Evolutionary conservation across 1,284 basidiomycete species (phyloP).

Genomic region (Ganoderma multipileum): DNA sequence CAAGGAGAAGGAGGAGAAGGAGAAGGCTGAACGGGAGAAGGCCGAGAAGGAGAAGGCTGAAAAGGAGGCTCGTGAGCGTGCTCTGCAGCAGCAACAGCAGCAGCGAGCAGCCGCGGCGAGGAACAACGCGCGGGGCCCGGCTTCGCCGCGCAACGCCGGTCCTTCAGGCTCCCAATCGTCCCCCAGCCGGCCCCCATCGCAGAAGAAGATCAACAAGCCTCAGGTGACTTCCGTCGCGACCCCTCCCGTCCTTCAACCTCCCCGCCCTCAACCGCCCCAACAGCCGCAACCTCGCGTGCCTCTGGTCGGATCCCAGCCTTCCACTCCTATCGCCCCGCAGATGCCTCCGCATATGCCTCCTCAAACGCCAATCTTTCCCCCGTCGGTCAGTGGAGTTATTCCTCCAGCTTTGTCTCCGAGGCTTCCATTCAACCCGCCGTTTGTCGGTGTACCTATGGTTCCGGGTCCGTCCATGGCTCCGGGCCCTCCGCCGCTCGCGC

Average conservation of each 20-base stretch:
- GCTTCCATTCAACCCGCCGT: conserved; percentile 53
- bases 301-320: conserved; percentile 41
- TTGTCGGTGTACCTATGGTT: conserved; percentile 41
- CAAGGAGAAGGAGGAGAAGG: conserved; percentile 63
- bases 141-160: conserved; percentile 55
- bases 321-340: conserved; percentile 47
- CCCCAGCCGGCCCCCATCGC: conserved; percentile 49
- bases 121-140: conserved; percentile 48
- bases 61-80: conserved; percentile 46
- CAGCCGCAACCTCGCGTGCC: conserved; percentile 43
- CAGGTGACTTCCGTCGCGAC: conserved; percentile 35
- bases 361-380: conserved; percentile 54
- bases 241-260: conserved; percentile 39
- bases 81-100: conserved; percentile 46
- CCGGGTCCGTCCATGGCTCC: conserved; percentile 50
- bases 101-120: conserved; percentile 40
- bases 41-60: conserved; percentile 59
- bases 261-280: conserved; percentile 41
- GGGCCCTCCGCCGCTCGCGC: conserved; percentile 52
- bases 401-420: conserved; percentile 58
- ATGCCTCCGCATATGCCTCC: conserved; percentile 40
- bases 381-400: conserved; percentile 45
- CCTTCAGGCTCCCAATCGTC: conserved; percentile 55
- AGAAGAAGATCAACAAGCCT: conserved; percentile 61
- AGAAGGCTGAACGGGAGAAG: conserved; percentile 66